Base-by-base conservation (phyloP, 441 rosid species). In the Erodium trifolium region DNA sequence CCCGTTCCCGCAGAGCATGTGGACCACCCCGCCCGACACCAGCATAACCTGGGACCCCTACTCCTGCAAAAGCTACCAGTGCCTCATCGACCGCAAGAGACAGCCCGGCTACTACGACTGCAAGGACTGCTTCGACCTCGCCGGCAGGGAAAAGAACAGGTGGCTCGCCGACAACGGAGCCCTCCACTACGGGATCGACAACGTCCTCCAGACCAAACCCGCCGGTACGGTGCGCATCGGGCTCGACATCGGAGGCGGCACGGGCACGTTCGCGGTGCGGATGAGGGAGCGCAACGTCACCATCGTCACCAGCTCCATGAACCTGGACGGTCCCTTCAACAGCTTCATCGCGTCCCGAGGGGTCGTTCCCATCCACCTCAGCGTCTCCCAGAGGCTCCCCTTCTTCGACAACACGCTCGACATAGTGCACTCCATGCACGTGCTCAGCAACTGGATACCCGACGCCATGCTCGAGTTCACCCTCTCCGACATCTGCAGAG, bases 361-460 rank as follows among this genome's bases (percentile, higher is more conserved):
- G 0, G 65, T 87, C 74, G 79, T 85, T 60, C 68, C 86, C 6
- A 70, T 82, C 69, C 85, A 85, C 47, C 59, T 79, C 4, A 83
- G 82, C 60, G 76, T 85, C 18, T 82, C 86, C 0, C 83, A 83
- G 65, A 77, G 87, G 84, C 84, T 85, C 39, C 86, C 89, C 0
- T 85, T 85, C 75, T 87, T 83, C 34, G 84, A 85, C 65, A 83
- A 79, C 73, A 83, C 87, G 1, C 73, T 87, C 7, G 89, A 85
- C 63, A 77, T 87, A 0, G 84, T 87, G 55, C 88, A 83, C 68
- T 83, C 87, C 0, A 82, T 80, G 91, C 83, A 86, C 47, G 70
- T 84, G 31, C 73, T 82, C 27, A 78, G 85, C 75, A 82, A 80
- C 70, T 84, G 82, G 91, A 79, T 86, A 45, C 86, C 85, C 0